Conservation (phyloP, 257 asterid species). For the Handroanthus guayacan region DNA sequence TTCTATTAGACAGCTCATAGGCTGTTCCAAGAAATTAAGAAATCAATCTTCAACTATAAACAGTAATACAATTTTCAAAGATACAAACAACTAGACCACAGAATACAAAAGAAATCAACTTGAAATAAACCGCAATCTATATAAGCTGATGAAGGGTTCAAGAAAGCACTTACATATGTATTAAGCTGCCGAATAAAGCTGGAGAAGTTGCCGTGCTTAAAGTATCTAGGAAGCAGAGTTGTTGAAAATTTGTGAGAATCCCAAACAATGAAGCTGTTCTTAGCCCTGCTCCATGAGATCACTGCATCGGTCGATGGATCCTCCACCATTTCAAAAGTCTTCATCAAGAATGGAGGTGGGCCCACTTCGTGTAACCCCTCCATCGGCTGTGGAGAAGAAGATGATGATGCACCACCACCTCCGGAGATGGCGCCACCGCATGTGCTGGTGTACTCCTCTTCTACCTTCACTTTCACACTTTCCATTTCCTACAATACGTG, state of each 20-base stretch:
- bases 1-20: too few species aligned
- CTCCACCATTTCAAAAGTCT: constrained; percentile 92
- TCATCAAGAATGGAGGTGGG: constrained; percentile 87
- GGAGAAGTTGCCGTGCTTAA: constrained; percentile 93
- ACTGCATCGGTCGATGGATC: constrained; percentile 80
- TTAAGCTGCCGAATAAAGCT: constrained; percentile 98
- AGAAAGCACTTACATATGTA: constrained; percentile 76
- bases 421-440: constrained; percentile 14
- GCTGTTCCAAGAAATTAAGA: too few species aligned
- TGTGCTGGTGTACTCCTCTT: constrained; percentile 46
- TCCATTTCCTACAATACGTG: constrained; percentile 34
- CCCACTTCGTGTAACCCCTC: constrained; percentile 85
- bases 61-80: background rate
- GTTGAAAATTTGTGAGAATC: constrained; percentile 74
- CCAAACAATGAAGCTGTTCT: constrained; percentile 94
- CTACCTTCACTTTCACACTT: constrained; percentile 47
- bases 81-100: background rate
- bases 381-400: constrained; percentile 70
- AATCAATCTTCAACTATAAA: too few species aligned
- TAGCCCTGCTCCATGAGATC: constrained; percentile 78
- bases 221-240: constrained; percentile 78
- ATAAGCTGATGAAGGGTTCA: background rate
- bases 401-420: constrained; percentile 33
- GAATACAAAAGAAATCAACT: background rate
- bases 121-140: too few species aligned